phyloP scores from a whole-genome alignment of 2,329 filamentous ascomycete genomes.

The Monosporascus sp. region DNA sequence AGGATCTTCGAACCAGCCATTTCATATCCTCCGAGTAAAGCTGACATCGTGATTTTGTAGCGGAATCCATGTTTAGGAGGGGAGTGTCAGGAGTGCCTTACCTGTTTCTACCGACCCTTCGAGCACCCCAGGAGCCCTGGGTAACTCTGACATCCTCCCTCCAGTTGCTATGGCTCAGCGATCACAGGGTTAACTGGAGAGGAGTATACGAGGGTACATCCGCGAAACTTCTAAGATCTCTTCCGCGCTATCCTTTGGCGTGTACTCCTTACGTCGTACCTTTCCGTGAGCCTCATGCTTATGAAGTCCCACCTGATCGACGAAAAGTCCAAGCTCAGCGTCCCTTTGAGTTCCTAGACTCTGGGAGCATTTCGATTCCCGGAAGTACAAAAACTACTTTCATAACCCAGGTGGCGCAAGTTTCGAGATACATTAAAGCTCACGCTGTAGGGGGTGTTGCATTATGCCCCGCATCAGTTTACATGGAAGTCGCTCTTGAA shows the following conservation, averaged over 20 bases:
- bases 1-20: neutral
- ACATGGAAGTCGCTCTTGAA: conserved; percentile 19
- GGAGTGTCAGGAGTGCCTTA: neutral
- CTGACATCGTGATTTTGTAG: neutral
- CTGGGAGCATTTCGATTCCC: neutral
- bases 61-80: conserved; percentile 2
- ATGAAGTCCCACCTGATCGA: neutral
- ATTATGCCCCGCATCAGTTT: conserved; percentile 17
- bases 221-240: conserved; percentile 1
- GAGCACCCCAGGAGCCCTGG: conserved; percentile 6
- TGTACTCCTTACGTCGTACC: conserved; percentile 7
- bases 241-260: conserved; percentile 9
- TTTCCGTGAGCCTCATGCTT: conserved; percentile 1
- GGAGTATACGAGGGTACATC: conserved; percentile 5
- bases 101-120: neutral
- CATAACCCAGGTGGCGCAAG: conserved; percentile 3
- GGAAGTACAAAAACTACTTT: conserved; percentile 4
- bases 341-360: conserved; percentile 9
- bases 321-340: neutral
- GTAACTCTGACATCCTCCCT: conserved; percentile 5
- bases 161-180: neutral
- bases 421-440: conserved; percentile 13
- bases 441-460: conserved; percentile 15
- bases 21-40: neutral
- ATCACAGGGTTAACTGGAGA: conserved; percentile 7